These are phyloP conservation scores for Lizonia empirigonia DNA, from an alignment of 2,329 filamentous ascomycete genomes.

Conservation along the genomic window DNA sequence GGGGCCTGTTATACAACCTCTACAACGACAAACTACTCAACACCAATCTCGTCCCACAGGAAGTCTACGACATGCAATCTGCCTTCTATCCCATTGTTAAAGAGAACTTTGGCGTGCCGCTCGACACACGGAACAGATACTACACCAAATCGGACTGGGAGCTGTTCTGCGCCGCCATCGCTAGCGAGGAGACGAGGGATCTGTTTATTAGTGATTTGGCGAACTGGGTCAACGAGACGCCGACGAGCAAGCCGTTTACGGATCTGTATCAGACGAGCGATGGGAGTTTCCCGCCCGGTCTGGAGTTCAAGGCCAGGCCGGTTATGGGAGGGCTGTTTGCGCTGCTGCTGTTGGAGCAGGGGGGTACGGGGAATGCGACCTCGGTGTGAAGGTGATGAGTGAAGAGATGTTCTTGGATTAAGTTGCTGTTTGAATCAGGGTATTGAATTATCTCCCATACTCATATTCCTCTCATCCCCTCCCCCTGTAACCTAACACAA, in stretches of 20 bases:
- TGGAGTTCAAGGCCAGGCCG: conserved; percentile 78
- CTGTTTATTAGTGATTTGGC: conserved; percentile 77
- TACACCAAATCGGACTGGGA: conserved; percentile 89
- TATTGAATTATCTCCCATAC: no score
- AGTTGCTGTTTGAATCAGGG: no score
- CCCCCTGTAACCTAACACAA: no score
- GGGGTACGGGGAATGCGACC: conserved; percentile 64
- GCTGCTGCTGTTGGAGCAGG: conserved; percentile 78
- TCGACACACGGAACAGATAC: conserved; percentile 78
- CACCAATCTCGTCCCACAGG: conserved; percentile 70
- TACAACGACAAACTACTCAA: conserved; percentile 66
- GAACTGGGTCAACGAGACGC: conserved; percentile 82
- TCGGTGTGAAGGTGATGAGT: no score
- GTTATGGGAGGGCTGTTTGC: conserved; percentile 87
- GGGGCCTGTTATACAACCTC: conserved; percentile 85
- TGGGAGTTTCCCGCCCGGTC: conserved; percentile 72
- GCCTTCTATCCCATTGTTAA: conserved; percentile 80
- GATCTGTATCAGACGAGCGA: conserved; percentile 84
- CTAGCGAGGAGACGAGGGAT: conserved; percentile 68
- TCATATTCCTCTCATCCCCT: no score
- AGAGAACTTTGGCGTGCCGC: conserved; percentile 80
- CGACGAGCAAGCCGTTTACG: conserved; percentile 74
- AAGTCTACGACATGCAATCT: conserved; percentile 79
- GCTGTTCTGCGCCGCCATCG: conserved; percentile 82
- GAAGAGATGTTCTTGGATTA: no score